Evolutionary conservation across 495 filamentous ascomycete genomes (phyloP), one percentile per base, ranked within the genome.

Genomic region (Neurospora sp.): DNA sequence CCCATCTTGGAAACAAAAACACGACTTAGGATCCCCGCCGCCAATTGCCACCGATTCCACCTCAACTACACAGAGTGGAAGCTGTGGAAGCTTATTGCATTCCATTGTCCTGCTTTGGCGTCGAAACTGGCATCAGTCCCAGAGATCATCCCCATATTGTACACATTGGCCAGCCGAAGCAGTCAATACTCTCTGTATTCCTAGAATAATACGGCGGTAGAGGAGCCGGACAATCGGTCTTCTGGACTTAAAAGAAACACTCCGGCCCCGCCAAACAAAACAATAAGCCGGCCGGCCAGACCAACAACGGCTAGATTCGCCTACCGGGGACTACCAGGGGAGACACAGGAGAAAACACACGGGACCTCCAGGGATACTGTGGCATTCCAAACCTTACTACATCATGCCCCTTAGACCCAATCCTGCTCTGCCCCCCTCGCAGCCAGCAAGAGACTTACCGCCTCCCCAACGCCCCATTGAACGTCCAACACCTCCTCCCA

Each of bases 401-500:
- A 66, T 66, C 54, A 66, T 66, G 54, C 54, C 54, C 54, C 54
- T 66, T 66, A 66, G 54, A 66, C 54, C 54, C 27, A 66, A 66
- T 66, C 54, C 54, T 66, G 54, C 54, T 27, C 54, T 66, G 54
- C 54, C 54, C 54, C 54, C 54, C 54, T 66, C 54, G 54, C 54
- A 66, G 54, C 54, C 54, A 66, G 54, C 54, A 66, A 66, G 54
- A 66, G 54, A 66, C 54, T 66, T 66, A 66, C 54, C 54, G 54
- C 54, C 54, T 66, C 54, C 54, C 54, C 23, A 35, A 35, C 54
- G 54, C 54, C 27, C 54, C 27, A 66, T 35, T 66, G 54, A 35
- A 66, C 54, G 54, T 66, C 54, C 54, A 66, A 66, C 14, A 35
- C 54, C 54, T 66, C 54, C 71, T 69, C 71, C 71, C 42, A 72